These are phyloP conservation scores for Cucurbita maxima DNA, from an alignment of 306 rosid genomes.

Conservation along the genomic window DNA sequence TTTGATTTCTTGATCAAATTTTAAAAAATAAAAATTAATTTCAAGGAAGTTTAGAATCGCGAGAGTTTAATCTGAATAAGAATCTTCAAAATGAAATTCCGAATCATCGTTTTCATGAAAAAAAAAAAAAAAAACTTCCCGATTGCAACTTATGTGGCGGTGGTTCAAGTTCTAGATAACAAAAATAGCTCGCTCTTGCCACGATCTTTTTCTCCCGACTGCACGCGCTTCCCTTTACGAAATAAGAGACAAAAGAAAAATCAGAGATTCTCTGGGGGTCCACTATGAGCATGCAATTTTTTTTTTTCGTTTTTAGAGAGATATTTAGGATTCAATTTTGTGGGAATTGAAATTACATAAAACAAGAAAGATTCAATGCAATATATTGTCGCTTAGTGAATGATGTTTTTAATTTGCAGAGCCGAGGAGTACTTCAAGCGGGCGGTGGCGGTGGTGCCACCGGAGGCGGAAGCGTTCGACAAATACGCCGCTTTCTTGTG, in stretches of 20 bases:
- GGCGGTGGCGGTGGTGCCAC: slow-evolving; percentile 41
- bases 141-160: background rate
- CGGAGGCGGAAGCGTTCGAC: slow-evolving; percentile 67
- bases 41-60: too few relatives aligned
- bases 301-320: background rate
- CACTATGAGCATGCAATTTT: background rate
- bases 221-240: background rate
- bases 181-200: background rate
- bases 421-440: slow-evolving; percentile 82
- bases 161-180: slow-evolving; percentile 1
- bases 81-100: background rate
- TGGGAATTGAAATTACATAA: background rate
- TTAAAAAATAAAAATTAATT: too few relatives aligned
- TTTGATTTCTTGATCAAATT: too few relatives aligned
- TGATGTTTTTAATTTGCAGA: slow-evolving; percentile 16
- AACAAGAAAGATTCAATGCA: background rate
- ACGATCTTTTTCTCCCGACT: background rate
- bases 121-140: background rate
- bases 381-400: background rate
- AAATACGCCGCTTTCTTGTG: slow-evolving; percentile 80
- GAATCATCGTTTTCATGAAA: background rate
- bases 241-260: background rate
- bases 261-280: background rate
- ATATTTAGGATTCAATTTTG: background rate
- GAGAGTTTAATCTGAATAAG: too few relatives aligned